Evolutionary conservation across 441 rosid genomes (phyloP).

Genomic region (Geranium incanum): DNA sequence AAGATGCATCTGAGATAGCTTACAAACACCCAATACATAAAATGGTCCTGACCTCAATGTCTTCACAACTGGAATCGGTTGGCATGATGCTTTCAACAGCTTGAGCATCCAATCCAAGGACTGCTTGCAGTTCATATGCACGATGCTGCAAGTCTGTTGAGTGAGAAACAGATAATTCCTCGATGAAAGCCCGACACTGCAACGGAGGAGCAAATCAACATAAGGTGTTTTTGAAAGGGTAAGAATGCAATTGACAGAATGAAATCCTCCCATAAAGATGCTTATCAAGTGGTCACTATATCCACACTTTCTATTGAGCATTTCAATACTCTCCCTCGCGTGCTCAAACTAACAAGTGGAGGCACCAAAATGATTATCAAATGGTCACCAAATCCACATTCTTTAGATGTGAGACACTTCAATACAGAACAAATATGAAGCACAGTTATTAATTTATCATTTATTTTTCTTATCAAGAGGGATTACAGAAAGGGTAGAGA

Average conservation of each 20-base stretch:
- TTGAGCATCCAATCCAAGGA: conserved; percentile 52
- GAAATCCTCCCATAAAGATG: neutral
- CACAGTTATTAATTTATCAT: too few species aligned
- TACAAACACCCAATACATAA: conserved; percentile 1
- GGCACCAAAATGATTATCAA: neutral
- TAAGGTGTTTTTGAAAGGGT: neutral
- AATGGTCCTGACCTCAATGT: conserved; percentile 57
- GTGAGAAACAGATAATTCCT: conserved; percentile 85
- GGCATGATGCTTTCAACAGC: conserved; percentile 70
- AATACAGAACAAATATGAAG: neutral
- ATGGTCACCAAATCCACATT: neutral
- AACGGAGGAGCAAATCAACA: conserved; percentile 17
- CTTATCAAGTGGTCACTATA: neutral
- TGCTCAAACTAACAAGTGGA: too few species aligned
- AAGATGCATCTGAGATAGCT: conserved; percentile 4
- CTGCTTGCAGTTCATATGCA: conserved; percentile 86
- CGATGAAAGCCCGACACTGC: conserved; percentile 86
- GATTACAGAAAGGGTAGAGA: too few species aligned
- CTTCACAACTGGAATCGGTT: conserved; percentile 90
- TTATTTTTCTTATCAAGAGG: too few species aligned
- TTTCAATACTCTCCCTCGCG: too few species aligned
- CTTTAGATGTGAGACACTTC: neutral
- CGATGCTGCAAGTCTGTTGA: conserved; percentile 97
- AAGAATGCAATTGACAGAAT: neutral
- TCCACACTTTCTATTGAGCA: neutral